Evolutionary conservation across 176 grass and related monocot species (phyloP).

Genomic region (Secale cereale): DNA sequence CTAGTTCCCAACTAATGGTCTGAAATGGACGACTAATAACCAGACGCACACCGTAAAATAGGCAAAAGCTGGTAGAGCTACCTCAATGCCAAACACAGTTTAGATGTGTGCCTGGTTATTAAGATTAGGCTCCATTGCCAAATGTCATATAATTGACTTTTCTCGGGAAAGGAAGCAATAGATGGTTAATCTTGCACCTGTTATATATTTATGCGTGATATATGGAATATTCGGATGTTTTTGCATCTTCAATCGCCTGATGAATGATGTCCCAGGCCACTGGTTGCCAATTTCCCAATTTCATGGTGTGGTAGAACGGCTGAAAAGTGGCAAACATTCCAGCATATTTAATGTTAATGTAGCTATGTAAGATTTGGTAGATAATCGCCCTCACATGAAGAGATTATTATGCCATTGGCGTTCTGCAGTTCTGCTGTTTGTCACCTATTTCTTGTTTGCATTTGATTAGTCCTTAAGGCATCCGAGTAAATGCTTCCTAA

Average conservation of each 20-base stretch:
- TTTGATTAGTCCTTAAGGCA: neutral
- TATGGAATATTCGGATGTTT: neutral
- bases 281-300: neutral
- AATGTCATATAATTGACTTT: neutral
- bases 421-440: neutral
- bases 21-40: neutral
- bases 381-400: neutral
- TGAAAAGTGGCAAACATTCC: neutral
- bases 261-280: neutral
- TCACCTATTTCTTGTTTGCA: neutral
- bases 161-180: no score
- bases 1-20: neutral
- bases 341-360: neutral
- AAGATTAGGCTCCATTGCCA: neutral
- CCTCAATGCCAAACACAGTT: no score
- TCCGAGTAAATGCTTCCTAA: neutral
- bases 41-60: neutral
- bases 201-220: no score
- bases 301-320: neutral
- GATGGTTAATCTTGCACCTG: no score
- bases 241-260: neutral
- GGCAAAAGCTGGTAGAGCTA: no score
- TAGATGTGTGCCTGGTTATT: no score
- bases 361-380: neutral
- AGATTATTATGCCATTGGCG: neutral